phyloP scores from a whole-genome alignment of 371 early-diverging fungal genomes.

The Rhizopus microsporus region DNA sequence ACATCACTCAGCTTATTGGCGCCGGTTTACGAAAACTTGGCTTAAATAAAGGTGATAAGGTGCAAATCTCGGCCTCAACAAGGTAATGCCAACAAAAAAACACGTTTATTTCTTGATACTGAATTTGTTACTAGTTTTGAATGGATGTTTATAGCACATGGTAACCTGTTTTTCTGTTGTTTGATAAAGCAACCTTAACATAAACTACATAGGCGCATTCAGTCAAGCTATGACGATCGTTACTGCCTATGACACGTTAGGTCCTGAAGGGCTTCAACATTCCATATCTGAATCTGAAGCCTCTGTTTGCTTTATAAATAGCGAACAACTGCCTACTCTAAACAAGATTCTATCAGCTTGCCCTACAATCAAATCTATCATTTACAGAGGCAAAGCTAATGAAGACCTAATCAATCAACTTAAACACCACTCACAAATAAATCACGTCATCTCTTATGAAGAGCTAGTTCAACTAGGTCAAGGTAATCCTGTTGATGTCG shows the following conservation, averaged over 20 bases:
- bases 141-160: conserved; percentile 49
- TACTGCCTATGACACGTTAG: conserved; percentile 85
- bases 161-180: conserved; percentile 10
- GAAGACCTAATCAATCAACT: conserved; percentile 13
- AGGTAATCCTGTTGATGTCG: conserved; percentile 56
- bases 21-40: conserved; percentile 72
- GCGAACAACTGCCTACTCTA: conserved; percentile 64
- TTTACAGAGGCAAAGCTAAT: conserved; percentile 72
- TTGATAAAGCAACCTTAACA: background rate
- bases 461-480: conserved; percentile 66
- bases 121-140: conserved; percentile 27
- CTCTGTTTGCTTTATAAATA: conserved; percentile 64
- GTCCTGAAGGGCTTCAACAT: conserved; percentile 68
- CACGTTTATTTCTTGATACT: background rate
- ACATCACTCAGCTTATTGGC: conserved; percentile 54
- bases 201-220: conserved; percentile 41
- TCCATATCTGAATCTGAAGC: conserved; percentile 70
- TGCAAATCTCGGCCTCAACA: conserved; percentile 77
- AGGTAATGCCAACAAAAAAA: conserved; percentile 44
- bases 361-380: conserved; percentile 63
- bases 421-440: conserved; percentile 19
- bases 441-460: conserved; percentile 45
- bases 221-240: conserved; percentile 68
- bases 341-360: conserved; percentile 48
- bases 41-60: conserved; percentile 56